Conservation (phyloP, 75 land plant genomes). For the Adiantum capillusveneris region DNA sequence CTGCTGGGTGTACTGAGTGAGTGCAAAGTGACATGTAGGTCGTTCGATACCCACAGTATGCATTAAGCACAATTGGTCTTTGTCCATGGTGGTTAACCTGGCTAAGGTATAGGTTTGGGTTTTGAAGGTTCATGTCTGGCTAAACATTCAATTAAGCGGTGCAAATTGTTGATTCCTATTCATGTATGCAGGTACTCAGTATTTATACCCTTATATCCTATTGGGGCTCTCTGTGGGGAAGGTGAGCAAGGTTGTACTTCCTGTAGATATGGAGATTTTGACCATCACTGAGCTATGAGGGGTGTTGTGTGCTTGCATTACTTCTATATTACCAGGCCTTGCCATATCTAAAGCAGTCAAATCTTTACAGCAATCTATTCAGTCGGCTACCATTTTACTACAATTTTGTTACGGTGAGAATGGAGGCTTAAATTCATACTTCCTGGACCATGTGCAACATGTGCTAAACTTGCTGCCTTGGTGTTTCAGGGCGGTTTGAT, state of each 20-base stretch:
- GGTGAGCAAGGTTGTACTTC: constrained; percentile 29
- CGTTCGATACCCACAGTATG: constrained; percentile 75
- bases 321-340: constrained; percentile 69
- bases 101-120: constrained; percentile 39
- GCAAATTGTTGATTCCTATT: not conserved
- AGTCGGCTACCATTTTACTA: constrained; percentile 54
- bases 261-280: too few species aligned
- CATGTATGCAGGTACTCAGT: constrained; percentile 62
- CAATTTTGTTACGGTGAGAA: constrained; percentile 18
- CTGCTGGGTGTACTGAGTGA: too few species aligned
- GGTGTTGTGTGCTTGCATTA: constrained; percentile 34
- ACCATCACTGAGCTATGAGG: too few species aligned
- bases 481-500: constrained; percentile 47
- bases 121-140: too few species aligned
- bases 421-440: not conserved
- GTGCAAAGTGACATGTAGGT: constrained; percentile 35
- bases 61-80: constrained; percentile 36
- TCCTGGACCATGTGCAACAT: constrained; percentile 2
- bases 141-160: too few species aligned
- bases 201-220: constrained; percentile 69
- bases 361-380: constrained; percentile 47
- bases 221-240: constrained; percentile 71
- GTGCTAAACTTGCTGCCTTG: too few species aligned
- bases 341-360: constrained; percentile 51
- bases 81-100: constrained; percentile 71